These are phyloP conservation scores for Lentinula sp. DNA, from an alignment of 768 basidiomycete species.

Conservation along the genomic window DNA sequence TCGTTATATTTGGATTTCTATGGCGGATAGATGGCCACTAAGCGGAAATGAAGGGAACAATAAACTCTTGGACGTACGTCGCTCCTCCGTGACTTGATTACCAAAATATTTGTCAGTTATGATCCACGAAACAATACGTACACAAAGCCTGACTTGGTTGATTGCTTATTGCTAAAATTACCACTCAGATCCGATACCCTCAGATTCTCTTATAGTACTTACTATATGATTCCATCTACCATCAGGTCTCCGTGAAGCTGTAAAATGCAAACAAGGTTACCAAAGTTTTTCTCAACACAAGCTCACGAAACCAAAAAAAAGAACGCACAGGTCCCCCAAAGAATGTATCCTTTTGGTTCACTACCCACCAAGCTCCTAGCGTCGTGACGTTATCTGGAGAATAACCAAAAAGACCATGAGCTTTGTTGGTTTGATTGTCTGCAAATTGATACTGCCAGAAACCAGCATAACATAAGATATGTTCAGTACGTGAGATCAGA, in stretches of 20 bases:
- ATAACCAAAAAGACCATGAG: conserved; percentile 15
- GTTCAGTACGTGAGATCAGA: background rate
- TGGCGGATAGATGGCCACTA: background rate
- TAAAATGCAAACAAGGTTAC: background rate
- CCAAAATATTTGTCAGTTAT: no score
- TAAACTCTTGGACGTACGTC: conserved; percentile 3
- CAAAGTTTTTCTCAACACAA: background rate
- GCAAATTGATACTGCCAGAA: conserved; percentile 18
- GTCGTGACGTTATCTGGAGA: conserved; percentile 6
- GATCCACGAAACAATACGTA: background rate
- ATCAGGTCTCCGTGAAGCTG: conserved; percentile 7
- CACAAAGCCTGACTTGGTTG: conserved; percentile 5
- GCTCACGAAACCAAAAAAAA: background rate
- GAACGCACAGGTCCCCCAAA: conserved; percentile 10
- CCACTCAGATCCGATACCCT: no score
- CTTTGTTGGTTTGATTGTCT: conserved; percentile 24
- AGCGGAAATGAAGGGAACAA: background rate
- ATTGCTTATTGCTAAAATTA: conserved; percentile 9
- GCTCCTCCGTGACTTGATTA: conserved; percentile 12
- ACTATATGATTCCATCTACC: conserved; percentile 11
- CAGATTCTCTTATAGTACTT: background rate
- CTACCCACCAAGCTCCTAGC: conserved; percentile 22
- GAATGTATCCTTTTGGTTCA: conserved; percentile 21
- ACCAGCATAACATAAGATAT: background rate
- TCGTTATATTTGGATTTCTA: conserved; percentile 18